These are phyloP conservation scores for Pseudogymnoascus verrucosus DNA, from an alignment of 2,329 filamentous ascomycete genomes.

Conservation along the genomic window DNA sequence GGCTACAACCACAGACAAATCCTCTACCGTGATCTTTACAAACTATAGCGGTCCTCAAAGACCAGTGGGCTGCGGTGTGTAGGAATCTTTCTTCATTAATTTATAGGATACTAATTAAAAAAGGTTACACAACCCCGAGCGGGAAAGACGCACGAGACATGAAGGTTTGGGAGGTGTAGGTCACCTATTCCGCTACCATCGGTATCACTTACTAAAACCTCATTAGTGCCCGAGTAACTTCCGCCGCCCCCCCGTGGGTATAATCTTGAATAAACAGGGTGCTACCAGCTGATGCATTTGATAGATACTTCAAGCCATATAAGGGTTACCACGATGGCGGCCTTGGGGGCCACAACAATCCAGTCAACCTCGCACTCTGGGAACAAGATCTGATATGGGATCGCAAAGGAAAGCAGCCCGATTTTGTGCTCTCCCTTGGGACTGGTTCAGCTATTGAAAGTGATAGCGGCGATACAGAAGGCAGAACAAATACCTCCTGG, in stretches of 20 bases:
- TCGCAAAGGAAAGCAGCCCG: slow-evolving; percentile 8
- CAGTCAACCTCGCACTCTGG: slow-evolving; percentile 13
- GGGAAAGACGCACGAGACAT: too few species aligned
- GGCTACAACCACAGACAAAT: slow-evolving; percentile 11
- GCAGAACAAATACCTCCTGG: neutral
- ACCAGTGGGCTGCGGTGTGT: too few species aligned
- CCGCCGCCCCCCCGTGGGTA: slow-evolving; percentile 12
- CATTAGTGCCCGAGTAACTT: slow-evolving; percentile 11
- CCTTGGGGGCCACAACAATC: slow-evolving; percentile 12
- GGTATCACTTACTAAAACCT: too few species aligned
- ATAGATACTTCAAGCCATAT: slow-evolving; percentile 12
- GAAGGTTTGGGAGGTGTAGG: too few species aligned
- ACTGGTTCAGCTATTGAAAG: slow-evolving; percentile 8
- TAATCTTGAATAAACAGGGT: neutral
- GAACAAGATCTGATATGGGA: slow-evolving; percentile 13
- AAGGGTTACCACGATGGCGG: slow-evolving; percentile 13
- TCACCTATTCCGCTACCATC: too few species aligned
- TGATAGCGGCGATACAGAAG: neutral
- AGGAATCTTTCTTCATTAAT: too few species aligned
- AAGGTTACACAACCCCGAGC: too few species aligned
- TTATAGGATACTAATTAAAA: too few species aligned
- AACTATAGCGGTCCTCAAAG: slow-evolving; percentile 9
- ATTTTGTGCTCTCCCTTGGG: slow-evolving; percentile 13
- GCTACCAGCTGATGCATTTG: neutral
- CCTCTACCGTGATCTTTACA: slow-evolving; percentile 10